Evolutionary conservation across 73 alveolate species (phyloP), one percentile per base, ranked within the genome.

Genomic region (Tetrahymena elliotti): DNA sequence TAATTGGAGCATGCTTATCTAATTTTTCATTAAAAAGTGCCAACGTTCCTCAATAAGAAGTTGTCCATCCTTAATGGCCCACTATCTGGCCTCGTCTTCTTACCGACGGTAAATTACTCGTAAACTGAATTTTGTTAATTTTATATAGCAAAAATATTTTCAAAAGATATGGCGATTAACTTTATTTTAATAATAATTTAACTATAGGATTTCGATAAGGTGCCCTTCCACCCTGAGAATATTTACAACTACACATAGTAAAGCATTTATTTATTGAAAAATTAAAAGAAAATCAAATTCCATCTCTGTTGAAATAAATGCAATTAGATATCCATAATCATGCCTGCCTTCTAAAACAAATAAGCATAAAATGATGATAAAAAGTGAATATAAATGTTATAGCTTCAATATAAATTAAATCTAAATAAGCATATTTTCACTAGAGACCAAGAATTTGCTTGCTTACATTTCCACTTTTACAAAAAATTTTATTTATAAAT

Each of bases 61-160:
- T 96, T 31, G 38, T 96, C 92, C 97, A 96, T 47, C 97, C 97
- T 37, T 38, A 93, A 39, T 96, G 97, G 97, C 97, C 97, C 33
- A 94, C 97, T 35, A 31, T 96, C 93, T 96, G 97, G 97, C 97
- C 97, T 9, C 93, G 97, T 53, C 94, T 96, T 84, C 84, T 96
- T 83, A 96, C 97, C 52, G 97, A 96, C 93, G 97, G 97, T 27
- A 94, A 93, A 84, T 83, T 92, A n/a, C 84, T 94, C 93, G 96
- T 94, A 94, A 83, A 7, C 33, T 35, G 11, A 94, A n/a, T 54
- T 1, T 31, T 18, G 16, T 83, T 68, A 68, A 27, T 68, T 68
- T 68, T 35, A 68, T 68, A 22, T 31, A 68, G 88, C 4, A 6
- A n/a, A 22, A 68, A 6, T 68, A 68, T 68, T 68, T 68, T 68